These are phyloP conservation scores for Leccinum sublutescens DNA, from an alignment of 768 basidiomycete genomes.

Conservation along the genomic window DNA sequence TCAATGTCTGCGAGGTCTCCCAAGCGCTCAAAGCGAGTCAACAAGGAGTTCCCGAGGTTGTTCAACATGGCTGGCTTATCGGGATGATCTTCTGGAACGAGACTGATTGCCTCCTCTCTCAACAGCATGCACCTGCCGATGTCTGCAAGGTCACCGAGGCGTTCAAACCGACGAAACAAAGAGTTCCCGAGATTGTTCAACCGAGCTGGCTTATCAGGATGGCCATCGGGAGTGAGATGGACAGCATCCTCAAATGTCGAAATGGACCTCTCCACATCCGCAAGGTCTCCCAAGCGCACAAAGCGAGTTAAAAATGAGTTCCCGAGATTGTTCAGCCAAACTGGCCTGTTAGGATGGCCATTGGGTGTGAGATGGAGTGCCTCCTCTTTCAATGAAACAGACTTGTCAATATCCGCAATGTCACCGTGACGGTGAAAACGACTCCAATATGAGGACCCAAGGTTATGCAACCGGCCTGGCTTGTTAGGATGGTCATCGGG, in stretches of 20 bases:
- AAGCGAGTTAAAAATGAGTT: neutral
- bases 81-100: neutral
- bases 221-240: neutral
- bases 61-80: neutral
- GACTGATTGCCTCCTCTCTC: neutral
- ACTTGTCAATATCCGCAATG: neutral
- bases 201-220: neutral
- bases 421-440: neutral
- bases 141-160: neutral
- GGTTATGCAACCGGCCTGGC: neutral
- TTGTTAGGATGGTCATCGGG: neutral
- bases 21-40: neutral
- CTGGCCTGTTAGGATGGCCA: neutral
- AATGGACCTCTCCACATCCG: neutral
- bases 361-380: neutral
- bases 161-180: neutral
- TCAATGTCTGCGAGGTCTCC: neutral
- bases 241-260: neutral
- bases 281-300: neutral
- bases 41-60: neutral
- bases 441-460: neutral
- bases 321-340: neutral
- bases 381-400: neutral
- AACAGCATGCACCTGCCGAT: neutral
- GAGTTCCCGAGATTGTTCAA: neutral